Conservation (phyloP, 2,329 filamentous ascomycete species). For the Neurospora sp. region DNA sequence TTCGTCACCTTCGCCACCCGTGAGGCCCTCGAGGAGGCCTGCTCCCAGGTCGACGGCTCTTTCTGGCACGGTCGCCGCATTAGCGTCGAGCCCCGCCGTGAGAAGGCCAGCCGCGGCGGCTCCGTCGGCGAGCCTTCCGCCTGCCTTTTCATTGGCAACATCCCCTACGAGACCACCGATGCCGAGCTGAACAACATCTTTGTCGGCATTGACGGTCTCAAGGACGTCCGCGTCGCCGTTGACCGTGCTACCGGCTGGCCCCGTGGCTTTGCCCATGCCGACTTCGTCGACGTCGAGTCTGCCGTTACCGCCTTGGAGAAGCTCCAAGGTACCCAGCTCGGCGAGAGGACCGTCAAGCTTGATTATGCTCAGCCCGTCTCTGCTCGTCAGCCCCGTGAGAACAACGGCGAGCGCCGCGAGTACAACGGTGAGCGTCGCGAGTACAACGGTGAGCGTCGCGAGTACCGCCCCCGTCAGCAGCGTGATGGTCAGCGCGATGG, state of each 20-base stretch:
- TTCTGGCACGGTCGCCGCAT: slow-evolving; percentile 31
- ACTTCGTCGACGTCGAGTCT: slow-evolving; percentile 60
- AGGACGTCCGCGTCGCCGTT: slow-evolving; percentile 72
- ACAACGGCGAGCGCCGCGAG: slow-evolving; percentile 2
- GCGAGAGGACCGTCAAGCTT: slow-evolving; percentile 54
- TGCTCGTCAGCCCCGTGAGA: not conserved
- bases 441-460: not conserved
- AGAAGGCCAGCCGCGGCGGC: not conserved
- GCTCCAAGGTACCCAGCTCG: slow-evolving; percentile 49
- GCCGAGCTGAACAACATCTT: slow-evolving; percentile 73
- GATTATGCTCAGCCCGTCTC: slow-evolving; percentile 42
- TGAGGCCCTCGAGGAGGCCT: slow-evolving; percentile 18
- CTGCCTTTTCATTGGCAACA: slow-evolving; percentile 70
- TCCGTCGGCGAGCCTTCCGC: slow-evolving; percentile 13
- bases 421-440: not conserved
- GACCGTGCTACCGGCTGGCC: slow-evolving; percentile 73
- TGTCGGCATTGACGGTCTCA: slow-evolving; percentile 56
- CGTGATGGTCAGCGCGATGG: not conserved
- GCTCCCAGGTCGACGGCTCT: slow-evolving; percentile 22
- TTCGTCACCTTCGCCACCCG: slow-evolving; percentile 22
- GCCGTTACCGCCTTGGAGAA: slow-evolving; percentile 50
- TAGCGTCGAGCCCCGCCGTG: slow-evolving; percentile 15
- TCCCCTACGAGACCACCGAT: slow-evolving; percentile 79
- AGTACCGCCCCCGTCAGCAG: not conserved
- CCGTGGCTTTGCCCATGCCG: slow-evolving; percentile 75